Conservation (phyloP, 2,329 filamentous ascomycete species). For the Hypoxylon sp. region DNA sequence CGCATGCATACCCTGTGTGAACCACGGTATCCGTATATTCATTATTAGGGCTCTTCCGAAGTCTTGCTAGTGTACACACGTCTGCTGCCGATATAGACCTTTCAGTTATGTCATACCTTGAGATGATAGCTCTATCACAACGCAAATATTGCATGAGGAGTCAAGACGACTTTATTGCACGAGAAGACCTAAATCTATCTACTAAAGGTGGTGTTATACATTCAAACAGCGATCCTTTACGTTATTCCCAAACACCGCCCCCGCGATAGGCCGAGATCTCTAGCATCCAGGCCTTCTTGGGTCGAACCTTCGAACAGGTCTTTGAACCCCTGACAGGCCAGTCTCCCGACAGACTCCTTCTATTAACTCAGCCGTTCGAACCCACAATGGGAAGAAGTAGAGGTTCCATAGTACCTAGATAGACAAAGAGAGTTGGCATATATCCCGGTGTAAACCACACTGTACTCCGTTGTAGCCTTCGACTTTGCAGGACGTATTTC, state of each 20-base stretch:
- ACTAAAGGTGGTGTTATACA: no score
- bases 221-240: no score
- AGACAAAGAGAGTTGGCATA: background rate
- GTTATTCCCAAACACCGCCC: no score
- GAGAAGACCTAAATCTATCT: no score
- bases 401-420: background rate
- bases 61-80: background rate
- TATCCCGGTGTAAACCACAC: background rate
- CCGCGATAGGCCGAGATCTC: no score
- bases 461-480: background rate
- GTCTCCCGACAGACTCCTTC: background rate
- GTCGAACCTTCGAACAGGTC: no score
- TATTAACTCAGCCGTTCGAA: no score
- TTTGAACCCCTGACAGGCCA: no score
- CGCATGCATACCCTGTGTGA: background rate
- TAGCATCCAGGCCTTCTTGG: no score
- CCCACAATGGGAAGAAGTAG: background rate
- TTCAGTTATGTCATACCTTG: background rate
- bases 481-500: slow-evolving; percentile 1
- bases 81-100: background rate
- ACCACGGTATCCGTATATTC: background rate
- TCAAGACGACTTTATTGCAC: no score
- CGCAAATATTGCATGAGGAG: no score
- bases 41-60: background rate
- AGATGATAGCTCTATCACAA: background rate